phyloP scores from a whole-genome alignment of 2,329 filamentous ascomycete species.

The Pochonia chlamydosporia region DNA sequence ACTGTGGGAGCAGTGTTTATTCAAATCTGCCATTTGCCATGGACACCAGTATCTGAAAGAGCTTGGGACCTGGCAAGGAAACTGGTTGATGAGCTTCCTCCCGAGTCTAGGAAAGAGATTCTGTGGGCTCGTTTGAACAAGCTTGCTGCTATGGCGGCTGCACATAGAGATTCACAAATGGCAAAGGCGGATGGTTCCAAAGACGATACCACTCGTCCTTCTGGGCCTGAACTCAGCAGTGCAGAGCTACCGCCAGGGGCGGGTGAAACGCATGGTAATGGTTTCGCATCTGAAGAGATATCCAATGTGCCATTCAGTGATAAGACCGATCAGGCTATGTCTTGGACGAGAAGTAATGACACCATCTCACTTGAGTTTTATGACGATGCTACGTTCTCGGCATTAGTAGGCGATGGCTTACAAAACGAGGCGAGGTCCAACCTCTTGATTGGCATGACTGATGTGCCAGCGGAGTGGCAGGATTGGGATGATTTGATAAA shows the following conservation, averaged over 20 bases:
- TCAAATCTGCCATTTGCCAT: conserved; percentile 14
- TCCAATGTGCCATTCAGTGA: too few species aligned
- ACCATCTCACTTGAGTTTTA: too few species aligned
- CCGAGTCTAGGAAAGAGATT: conserved; percentile 6
- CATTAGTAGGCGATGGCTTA: too few species aligned
- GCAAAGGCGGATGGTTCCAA: background rate
- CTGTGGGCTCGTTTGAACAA: conserved; percentile 14
- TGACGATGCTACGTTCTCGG: too few species aligned
- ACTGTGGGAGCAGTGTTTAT: conserved; percentile 18
- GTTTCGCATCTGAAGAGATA: too few species aligned
- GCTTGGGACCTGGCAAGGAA: conserved; percentile 13
- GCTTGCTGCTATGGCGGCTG: conserved; percentile 2
- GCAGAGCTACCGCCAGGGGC: too few species aligned
- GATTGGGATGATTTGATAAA: conserved; percentile 1
- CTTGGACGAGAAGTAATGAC: background rate
- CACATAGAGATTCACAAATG: background rate
- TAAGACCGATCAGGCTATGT: too few species aligned
- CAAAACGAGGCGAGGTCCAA: too few species aligned
- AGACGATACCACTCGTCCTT: too few species aligned
- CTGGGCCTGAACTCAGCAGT: too few species aligned
- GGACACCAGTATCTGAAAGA: conserved; percentile 17
- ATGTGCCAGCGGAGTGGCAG: background rate
- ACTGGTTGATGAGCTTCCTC: conserved; percentile 6
- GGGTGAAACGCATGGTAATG: too few species aligned
- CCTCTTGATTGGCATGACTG: background rate